phyloP scores from a whole-genome alignment of 1,284 basidiomycete genomes.

The Marasmius tenuissimus region DNA sequence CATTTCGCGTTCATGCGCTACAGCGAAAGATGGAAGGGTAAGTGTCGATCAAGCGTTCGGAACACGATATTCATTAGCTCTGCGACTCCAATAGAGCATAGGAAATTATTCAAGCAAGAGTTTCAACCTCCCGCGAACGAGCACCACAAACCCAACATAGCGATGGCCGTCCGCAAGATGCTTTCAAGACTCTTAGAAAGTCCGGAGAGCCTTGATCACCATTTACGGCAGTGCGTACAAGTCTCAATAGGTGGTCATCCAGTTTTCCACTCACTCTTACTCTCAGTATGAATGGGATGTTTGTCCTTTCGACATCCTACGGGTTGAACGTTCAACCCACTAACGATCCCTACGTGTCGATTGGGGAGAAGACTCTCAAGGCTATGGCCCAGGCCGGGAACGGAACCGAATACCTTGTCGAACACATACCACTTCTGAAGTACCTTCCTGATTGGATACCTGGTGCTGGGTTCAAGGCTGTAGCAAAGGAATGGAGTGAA shows the following conservation, averaged over 20 bases:
- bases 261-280: background rate
- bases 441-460: slow-evolving; percentile 1
- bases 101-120: background rate
- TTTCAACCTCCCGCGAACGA: background rate
- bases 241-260: background rate
- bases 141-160: background rate
- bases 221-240: background rate
- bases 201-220: background rate
- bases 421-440: background rate
- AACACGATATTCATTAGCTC: background rate
- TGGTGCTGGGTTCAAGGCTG: background rate
- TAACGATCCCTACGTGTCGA: slow-evolving; percentile 1
- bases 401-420: background rate
- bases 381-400: background rate
- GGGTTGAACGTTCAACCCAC: background rate
- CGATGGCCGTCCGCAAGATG: background rate
- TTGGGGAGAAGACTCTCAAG: background rate
- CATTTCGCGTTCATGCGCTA: slow-evolving; percentile 9
- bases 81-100: background rate
- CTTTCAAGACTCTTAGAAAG: background rate
- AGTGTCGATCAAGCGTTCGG: background rate
- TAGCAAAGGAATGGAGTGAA: background rate
- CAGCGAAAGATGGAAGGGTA: slow-evolving; percentile 12
- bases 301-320: background rate
- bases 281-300: background rate